phyloP scores from a whole-genome alignment of 1,139 yeast species.

The Taphrina communis region DNA sequence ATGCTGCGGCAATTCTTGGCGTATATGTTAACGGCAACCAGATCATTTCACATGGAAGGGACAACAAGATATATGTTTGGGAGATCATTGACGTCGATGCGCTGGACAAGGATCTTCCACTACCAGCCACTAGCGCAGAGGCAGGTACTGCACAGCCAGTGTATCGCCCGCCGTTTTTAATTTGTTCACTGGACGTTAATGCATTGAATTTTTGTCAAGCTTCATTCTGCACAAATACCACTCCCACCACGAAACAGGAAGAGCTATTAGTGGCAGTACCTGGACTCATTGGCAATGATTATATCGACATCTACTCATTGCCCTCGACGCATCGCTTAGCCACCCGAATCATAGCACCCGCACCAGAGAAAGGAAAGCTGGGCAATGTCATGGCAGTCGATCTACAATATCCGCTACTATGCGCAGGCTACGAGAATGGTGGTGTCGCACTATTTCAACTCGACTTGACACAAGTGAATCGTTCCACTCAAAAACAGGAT shows the following conservation, averaged over 20 bases:
- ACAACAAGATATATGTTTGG: conserved; percentile 33
- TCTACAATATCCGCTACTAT: conserved; percentile 24
- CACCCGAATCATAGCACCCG: conserved; percentile 13
- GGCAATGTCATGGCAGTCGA: conserved; percentile 36
- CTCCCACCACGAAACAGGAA: background rate
- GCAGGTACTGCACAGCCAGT: background rate
- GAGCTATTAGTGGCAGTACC: conserved; percentile 31
- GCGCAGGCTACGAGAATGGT: conserved; percentile 34
- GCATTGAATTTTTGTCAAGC: conserved; percentile 36
- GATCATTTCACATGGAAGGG: conserved; percentile 34
- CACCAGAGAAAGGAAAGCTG: conserved; percentile 25
- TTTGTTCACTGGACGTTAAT: conserved; percentile 32
- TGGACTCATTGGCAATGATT: conserved; percentile 28
- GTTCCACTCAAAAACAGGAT: conserved; percentile 21
- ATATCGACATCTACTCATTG: conserved; percentile 19
- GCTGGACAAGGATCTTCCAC: conserved; percentile 1
- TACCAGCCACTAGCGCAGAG: background rate
- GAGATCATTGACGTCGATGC: conserved; percentile 16
- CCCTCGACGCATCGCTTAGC: conserved; percentile 32
- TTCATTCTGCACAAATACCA: background rate
- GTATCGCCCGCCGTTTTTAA: conserved; percentile 11
- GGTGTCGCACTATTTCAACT: conserved; percentile 10
- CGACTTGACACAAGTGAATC: conserved; percentile 8
- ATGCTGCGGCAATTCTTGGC: conserved; percentile 18
- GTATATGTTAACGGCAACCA: background rate